Conservation (phyloP, 352 stramenopile genomes). For the Pythium periplocum region DNA sequence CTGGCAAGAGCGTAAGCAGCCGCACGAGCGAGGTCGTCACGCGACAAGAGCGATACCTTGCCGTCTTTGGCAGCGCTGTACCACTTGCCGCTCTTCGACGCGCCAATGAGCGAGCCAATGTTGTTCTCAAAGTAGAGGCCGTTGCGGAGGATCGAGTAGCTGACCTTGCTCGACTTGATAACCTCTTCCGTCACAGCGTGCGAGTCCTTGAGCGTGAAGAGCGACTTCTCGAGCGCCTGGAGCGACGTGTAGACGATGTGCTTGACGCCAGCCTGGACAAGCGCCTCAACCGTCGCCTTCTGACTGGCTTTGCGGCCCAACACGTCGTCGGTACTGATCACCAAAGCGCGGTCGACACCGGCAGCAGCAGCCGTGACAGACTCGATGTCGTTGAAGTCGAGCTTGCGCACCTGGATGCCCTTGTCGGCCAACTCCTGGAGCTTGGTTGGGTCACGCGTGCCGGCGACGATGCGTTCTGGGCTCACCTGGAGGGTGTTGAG, state of each 20-base stretch:
- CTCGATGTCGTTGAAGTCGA: not conserved
- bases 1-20: not conserved
- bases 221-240: not conserved
- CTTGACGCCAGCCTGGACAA: not conserved
- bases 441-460: not conserved
- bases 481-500: not conserved
- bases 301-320: not conserved
- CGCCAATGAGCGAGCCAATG: not conserved
- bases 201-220: not conserved
- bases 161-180: too few relatives aligned
- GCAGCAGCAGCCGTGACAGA: not conserved
- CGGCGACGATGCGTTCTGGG: not conserved
- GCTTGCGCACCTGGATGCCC: not conserved
- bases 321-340: not conserved
- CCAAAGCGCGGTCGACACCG: not conserved
- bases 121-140: constrained; percentile 11
- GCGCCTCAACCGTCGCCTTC: not conserved
- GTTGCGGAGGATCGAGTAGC: constrained; percentile 8
- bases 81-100: not conserved
- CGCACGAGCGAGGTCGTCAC: constrained; percentile 1
- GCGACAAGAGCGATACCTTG: not conserved
- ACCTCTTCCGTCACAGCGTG: too few relatives aligned
- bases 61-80: not conserved
- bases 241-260: not conserved
- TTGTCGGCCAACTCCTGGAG: not conserved